Percentiles rank a stretch among this genome's conserved stretches.
These are phyloP conservation scores for Aspergillus sparsus DNA, from an alignment of 495 filamentous ascomycete genomes.

Conservation along the genomic window DNA sequence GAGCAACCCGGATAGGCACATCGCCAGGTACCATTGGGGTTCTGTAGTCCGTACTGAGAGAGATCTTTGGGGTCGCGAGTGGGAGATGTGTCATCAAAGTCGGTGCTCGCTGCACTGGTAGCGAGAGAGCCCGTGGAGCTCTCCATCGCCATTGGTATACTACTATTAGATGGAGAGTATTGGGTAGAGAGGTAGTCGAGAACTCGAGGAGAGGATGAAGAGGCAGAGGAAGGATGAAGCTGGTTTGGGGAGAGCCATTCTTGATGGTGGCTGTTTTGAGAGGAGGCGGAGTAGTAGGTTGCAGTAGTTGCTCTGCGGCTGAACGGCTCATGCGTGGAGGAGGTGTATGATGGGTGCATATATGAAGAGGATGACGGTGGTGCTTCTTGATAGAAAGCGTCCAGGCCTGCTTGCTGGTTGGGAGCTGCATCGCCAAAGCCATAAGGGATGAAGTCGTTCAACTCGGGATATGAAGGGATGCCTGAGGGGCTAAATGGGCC, in stretches of 20 bases:
- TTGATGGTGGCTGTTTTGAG: background rate
- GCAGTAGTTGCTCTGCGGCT: slow-evolving; percentile 1
- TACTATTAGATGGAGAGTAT: background rate
- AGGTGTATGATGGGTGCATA: background rate
- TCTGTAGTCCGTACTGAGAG: slow-evolving; percentile 34
- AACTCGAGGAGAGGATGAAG: slow-evolving; percentile 9
- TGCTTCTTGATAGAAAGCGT: slow-evolving; percentile 2
- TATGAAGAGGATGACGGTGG: slow-evolving; percentile 1
- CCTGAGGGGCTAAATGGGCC: slow-evolving; percentile 1
- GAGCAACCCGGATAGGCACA: slow-evolving; percentile 60
- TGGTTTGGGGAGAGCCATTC: slow-evolving; percentile 2
- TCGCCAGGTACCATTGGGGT: slow-evolving; percentile 46
- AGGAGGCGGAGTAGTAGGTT: background rate
- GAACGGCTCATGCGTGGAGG: background rate
- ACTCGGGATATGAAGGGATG: background rate
- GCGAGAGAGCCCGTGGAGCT: background rate
- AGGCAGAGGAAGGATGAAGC: slow-evolving; percentile 8
- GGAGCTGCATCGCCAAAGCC: background rate
- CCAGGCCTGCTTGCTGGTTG: slow-evolving; percentile 4
- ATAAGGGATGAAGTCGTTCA: slow-evolving; percentile 3
- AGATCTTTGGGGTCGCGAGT: slow-evolving; percentile 17
- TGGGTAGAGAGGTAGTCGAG: background rate
- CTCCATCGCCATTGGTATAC: slow-evolving; percentile 1
- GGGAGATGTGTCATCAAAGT: background rate
- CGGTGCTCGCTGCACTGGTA: slow-evolving; percentile 4